Evolutionary conservation across 2,329 filamentous ascomycete species (phyloP).

Genomic region (Diplodia corticola): DNA sequence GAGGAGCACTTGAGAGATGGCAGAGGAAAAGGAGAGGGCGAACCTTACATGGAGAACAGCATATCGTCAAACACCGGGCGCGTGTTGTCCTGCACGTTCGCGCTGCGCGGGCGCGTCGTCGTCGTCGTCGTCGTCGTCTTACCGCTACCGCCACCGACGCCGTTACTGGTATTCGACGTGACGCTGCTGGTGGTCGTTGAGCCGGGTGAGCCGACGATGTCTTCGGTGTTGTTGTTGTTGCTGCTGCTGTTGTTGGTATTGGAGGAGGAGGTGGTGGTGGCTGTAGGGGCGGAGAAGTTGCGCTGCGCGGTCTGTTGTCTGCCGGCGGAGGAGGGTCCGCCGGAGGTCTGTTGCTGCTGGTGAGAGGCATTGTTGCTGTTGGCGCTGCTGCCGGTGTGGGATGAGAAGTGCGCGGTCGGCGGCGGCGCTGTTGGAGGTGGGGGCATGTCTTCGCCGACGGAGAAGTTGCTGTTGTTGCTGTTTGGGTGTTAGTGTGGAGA

Average conservation of each 20-base stretch:
- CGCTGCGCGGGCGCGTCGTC: slow-evolving; percentile 14
- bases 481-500: not conserved
- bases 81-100: not conserved
- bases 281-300: not conserved
- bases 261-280: not conserved
- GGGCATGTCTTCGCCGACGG: slow-evolving; percentile 20
- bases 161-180: not conserved
- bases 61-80: slow-evolving; percentile 20
- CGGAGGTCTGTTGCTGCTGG: not conserved
- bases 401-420: not conserved
- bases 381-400: not conserved
- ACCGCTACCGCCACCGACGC: not conserved
- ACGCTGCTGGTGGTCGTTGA: not conserved
- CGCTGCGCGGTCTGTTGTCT: not conserved
- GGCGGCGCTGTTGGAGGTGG: slow-evolving; percentile 1
- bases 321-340: not conserved
- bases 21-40: not conserved
- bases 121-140: not conserved
- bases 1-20: too few species aligned
- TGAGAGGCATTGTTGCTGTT: not conserved
- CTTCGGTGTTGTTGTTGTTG: not conserved
- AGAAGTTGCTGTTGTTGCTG: slow-evolving; percentile 18
- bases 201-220: slow-evolving; percentile 2
- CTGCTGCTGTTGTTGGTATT: not conserved
- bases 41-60: slow-evolving; percentile 22